A percentile compares a stretch with the other conserved stretches of the same genome.
phyloP scores from a whole-genome alignment of 1,284 basidiomycete species.

The Pascua guehoae region DNA sequence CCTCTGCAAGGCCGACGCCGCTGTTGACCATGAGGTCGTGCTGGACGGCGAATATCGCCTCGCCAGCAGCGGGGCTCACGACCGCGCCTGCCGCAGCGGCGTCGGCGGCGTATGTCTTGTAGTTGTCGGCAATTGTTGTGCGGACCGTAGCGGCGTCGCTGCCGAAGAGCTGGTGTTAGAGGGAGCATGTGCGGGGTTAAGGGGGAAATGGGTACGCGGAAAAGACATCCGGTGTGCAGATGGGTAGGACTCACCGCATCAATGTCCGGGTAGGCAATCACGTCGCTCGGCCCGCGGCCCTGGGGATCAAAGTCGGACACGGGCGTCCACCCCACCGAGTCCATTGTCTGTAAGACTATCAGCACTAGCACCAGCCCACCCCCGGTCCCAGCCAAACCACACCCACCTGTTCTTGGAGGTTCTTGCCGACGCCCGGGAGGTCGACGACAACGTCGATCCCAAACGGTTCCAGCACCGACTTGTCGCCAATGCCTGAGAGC shows the following conservation, averaged over 20 bases:
- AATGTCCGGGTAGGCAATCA: slow-evolving; percentile 26
- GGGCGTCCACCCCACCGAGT: slow-evolving; percentile 26
- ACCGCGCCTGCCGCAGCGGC: slow-evolving; percentile 25
- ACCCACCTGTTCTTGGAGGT: slow-evolving; percentile 62
- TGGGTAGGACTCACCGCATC: slow-evolving; percentile 9
- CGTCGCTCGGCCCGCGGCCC: slow-evolving; percentile 21
- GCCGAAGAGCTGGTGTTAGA: slow-evolving; percentile 6
- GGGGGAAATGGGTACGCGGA: too few relatives aligned
- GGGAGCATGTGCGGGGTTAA: too few relatives aligned
- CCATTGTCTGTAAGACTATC: slow-evolving; percentile 26
- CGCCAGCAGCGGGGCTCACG: slow-evolving; percentile 17
- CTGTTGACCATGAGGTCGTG: slow-evolving; percentile 31
- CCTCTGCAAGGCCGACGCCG: slow-evolving; percentile 28
- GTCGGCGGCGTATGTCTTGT: slow-evolving; percentile 24
- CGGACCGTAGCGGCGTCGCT: not conserved
- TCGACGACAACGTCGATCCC: slow-evolving; percentile 55
- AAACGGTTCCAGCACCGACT: slow-evolving; percentile 56
- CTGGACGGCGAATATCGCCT: slow-evolving; percentile 29
- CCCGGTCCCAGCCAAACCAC: not conserved
- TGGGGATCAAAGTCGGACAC: slow-evolving; percentile 31
- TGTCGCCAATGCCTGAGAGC: slow-evolving; percentile 67
- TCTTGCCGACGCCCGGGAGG: slow-evolving; percentile 66
- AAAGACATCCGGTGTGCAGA: too few relatives aligned
- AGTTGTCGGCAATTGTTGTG: slow-evolving; percentile 3
- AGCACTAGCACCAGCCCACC: not conserved